Percentiles rank a stretch among this genome's conserved stretches.
These are phyloP conservation scores for Melaleuca quinquenervia DNA, from an alignment of 345 rosid genomes.

Conservation along the genomic window DNA sequence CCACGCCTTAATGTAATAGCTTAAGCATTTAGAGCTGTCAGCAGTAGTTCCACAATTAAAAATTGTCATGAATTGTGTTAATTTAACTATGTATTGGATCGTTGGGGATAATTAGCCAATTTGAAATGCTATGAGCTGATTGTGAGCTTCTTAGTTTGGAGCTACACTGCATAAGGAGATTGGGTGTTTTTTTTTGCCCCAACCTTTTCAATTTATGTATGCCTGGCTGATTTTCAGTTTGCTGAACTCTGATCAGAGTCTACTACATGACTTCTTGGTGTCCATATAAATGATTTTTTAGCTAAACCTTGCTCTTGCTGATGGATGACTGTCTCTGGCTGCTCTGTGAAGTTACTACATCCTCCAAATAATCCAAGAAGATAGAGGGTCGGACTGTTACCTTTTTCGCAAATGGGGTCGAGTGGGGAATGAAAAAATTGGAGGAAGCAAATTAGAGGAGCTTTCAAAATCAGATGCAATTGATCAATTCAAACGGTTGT, in stretches of 20 bases:
- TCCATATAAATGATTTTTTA: not conserved
- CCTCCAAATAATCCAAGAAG: conserved; percentile 90
- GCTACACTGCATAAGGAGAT: not conserved
- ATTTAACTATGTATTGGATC: not conserved
- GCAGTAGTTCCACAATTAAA: not conserved
- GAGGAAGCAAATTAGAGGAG: conserved; percentile 62
- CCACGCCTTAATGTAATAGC: not conserved
- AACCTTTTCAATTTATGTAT: not conserved
- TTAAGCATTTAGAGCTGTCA: not conserved
- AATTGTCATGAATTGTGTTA: not conserved
- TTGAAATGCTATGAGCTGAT: not conserved
- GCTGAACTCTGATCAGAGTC: not conserved
- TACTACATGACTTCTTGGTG: not conserved
- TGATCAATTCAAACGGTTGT: conserved; percentile 11
- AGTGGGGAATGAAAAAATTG: conserved; percentile 84
- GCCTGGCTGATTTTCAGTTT: not conserved
- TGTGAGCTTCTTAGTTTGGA: not conserved
- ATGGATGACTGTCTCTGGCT: conserved; percentile 1
- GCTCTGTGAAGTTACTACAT: conserved; percentile 55
- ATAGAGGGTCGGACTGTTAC: conserved; percentile 63
- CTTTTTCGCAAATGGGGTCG: conserved; percentile 97
- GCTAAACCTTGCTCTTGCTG: not conserved
- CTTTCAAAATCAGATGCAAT: conserved; percentile 73
- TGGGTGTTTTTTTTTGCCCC: not conserved
- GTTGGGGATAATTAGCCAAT: not conserved